phyloP scores from a whole-genome alignment of 208 protist genomes.

The Leishmania arabica region DNA sequence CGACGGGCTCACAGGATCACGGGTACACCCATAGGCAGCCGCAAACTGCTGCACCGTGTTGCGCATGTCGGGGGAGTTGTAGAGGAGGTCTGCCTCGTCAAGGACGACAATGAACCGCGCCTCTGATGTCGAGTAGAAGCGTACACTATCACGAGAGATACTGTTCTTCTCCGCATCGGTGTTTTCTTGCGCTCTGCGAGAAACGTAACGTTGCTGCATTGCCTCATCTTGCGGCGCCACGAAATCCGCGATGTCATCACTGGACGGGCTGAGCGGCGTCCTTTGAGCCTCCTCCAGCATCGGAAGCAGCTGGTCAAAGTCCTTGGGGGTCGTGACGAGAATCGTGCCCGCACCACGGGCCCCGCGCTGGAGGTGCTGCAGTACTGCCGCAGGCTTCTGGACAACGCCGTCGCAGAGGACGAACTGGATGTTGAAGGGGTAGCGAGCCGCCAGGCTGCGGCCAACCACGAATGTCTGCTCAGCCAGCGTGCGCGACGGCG shows the following conservation, averaged over 20 bases:
- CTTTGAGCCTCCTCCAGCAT: slow-evolving; percentile 24
- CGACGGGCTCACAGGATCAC: not conserved
- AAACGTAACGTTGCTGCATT: slow-evolving; percentile 46
- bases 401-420: slow-evolving; percentile 79
- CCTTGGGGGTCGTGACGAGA: slow-evolving; percentile 81
- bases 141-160: slow-evolving; percentile 1
- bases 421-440: slow-evolving; percentile 76
- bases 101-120: slow-evolving; percentile 74
- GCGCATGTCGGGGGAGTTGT: slow-evolving; percentile 75
- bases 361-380: slow-evolving; percentile 45
- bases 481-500: slow-evolving; percentile 81
- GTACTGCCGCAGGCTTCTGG: slow-evolving; percentile 37
- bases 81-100: slow-evolving; percentile 88
- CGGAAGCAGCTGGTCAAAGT: slow-evolving; percentile 57
- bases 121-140: slow-evolving; percentile 23
- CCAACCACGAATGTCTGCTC: slow-evolving; percentile 89
- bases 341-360: slow-evolving; percentile 73
- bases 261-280: not conserved
- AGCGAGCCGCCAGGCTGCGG: slow-evolving; percentile 64
- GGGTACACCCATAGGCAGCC: slow-evolving; percentile 16
- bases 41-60: slow-evolving; percentile 47
- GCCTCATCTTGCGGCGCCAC: slow-evolving; percentile 62
- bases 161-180: not conserved
- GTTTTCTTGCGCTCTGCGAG: not conserved
- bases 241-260: slow-evolving; percentile 23